phyloP scores from a whole-genome alignment of 352 stramenopile genomes.

The Pythium rishiriense region DNA sequence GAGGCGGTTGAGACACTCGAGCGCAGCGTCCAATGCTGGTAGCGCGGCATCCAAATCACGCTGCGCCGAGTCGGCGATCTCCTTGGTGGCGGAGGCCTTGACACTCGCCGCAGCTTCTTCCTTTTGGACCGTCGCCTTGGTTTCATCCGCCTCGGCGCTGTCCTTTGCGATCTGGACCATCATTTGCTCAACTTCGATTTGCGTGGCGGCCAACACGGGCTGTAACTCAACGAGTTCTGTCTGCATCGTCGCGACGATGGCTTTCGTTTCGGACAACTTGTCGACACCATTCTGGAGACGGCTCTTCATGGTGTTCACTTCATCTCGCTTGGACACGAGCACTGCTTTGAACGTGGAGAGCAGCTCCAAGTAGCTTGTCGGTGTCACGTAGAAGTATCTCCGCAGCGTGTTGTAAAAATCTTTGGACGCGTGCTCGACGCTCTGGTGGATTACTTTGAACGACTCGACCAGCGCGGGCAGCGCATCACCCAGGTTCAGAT shows the following conservation, averaged over 20 bases:
- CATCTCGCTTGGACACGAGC: conserved; percentile 86
- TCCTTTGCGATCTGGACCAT: conserved; percentile 90
- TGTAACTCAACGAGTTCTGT: conserved; percentile 81
- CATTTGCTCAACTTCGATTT: conserved; percentile 88
- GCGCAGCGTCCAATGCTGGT: conserved; percentile 80
- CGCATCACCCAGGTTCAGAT: conserved; percentile 59
- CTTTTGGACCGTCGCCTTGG: conserved; percentile 83
- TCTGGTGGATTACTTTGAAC: conserved; percentile 91
- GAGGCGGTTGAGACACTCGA: conserved; percentile 89
- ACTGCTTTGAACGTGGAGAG: conserved; percentile 91
- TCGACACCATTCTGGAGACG: conserved; percentile 86
- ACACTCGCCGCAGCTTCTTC: conserved; percentile 86
- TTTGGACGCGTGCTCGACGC: conserved; percentile 80
- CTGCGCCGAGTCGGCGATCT: conserved; percentile 89
- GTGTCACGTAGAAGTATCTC: conserved; percentile 93
- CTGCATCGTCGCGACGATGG: conserved; percentile 83
- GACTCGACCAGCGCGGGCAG: conserved; percentile 66
- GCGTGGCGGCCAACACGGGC: conserved; percentile 71
- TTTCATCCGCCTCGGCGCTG: conserved; percentile 88
- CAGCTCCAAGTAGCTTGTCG: conserved; percentile 92
- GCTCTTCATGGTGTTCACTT: conserved; percentile 87
- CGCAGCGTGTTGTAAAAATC: conserved; percentile 87
- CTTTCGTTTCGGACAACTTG: conserved; percentile 82
- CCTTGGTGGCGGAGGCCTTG: conserved; percentile 86
- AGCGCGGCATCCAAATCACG: conserved; percentile 87